Evolutionary conservation across 331 rosid genomes (phyloP), one percentile per base, ranked within the genome.

Genomic region (Phaseolus coccineus): DNA sequence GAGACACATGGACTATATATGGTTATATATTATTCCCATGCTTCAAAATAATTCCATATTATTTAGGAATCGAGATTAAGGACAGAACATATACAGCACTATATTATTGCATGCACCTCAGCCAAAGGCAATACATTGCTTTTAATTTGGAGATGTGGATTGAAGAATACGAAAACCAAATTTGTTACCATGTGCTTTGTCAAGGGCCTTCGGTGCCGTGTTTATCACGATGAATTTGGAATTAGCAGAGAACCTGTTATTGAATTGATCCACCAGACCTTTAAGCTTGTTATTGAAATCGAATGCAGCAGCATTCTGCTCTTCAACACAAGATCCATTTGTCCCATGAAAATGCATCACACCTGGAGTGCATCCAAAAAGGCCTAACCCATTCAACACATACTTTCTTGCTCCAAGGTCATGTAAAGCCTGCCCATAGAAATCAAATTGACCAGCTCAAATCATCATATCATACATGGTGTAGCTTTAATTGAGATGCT

Each of bases 351-450:
- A 39, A 13, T 28, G 0, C 0, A 87, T 44, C 33, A 72, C 69
- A 50, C 13, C 0, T 4, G 91, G 93, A 24, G 79, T 40, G 83
- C 96, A 92, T 8, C 96, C 96, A 1, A 87, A 27, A 7, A 19
- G 73, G 2, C 93, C 97, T 52, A 89, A 0, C 19, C 96, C 91
- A 35, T 44, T 53, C 79, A 92, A 30, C 7, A 76, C 92, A 10
- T 80, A 68, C 81, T 90, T 92, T 75, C 89, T 90, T 47, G 93
- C 97, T 44, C 96, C 92, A 16, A 8, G 4, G 0, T 6, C 52
- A 78, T 73, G 69, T 69, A 90, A 66, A 40, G 3, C 75, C 97
- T 92, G 67, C 46, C 50, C 53, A 66, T 6, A 79, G 5, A 53
- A n/a, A 22, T 58, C 47, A 61, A 79, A 58, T 68, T 8, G 22